A percentile compares a stretch with the other conserved stretches of the same genome.
These are phyloP conservation scores for Bathelium albidoporum DNA, from an alignment of 495 filamentous ascomycete genomes.

Conservation along the genomic window DNA sequence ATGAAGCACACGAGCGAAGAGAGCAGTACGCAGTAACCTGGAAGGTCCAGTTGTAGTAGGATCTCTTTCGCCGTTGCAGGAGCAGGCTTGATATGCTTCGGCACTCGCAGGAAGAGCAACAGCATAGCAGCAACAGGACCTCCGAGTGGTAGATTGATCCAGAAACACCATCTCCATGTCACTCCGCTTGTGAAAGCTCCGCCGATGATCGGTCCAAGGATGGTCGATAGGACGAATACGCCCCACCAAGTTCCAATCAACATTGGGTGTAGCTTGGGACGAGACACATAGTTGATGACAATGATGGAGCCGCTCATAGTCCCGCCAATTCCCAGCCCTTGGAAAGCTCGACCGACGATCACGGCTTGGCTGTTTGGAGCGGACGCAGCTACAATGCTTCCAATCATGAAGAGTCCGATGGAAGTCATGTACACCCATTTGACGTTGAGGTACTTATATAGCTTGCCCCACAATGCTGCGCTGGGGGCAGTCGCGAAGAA, in stretches of 20 bases:
- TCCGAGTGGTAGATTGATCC: slow-evolving; percentile 44
- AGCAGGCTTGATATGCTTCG: slow-evolving; percentile 9
- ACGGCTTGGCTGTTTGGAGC: slow-evolving; percentile 12
- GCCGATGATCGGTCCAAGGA: slow-evolving; percentile 39
- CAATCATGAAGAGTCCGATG: slow-evolving; percentile 8
- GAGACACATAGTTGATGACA: slow-evolving; percentile 38
- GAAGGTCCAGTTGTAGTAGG: slow-evolving; percentile 19
- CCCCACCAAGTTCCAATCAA: slow-evolving; percentile 34
- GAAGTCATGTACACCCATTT: slow-evolving; percentile 28
- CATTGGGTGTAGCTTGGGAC: slow-evolving; percentile 25
- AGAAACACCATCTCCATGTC: slow-evolving; percentile 44
- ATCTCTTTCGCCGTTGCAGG: slow-evolving; percentile 22
- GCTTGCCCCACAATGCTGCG: slow-evolving; percentile 42
- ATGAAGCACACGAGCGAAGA: slow-evolving; percentile 15
- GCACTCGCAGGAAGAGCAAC: slow-evolving; percentile 32
- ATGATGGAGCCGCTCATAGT: slow-evolving; percentile 23
- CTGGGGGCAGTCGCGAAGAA: slow-evolving; percentile 44
- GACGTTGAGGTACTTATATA: slow-evolving; percentile 43
- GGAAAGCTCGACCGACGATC: slow-evolving; percentile 19
- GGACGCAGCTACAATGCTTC: slow-evolving; percentile 39
- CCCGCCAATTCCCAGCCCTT: slow-evolving; percentile 17
- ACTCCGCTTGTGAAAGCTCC: slow-evolving; percentile 36
- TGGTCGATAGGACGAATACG: slow-evolving; percentile 32
- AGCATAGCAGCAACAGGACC: slow-evolving; percentile 31
- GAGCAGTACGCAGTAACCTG: slow-evolving; percentile 15